Evolutionary conservation across 345 rosid genomes (phyloP), one percentile per base, ranked within the genome.

Genomic region (Camelina sativa): DNA sequence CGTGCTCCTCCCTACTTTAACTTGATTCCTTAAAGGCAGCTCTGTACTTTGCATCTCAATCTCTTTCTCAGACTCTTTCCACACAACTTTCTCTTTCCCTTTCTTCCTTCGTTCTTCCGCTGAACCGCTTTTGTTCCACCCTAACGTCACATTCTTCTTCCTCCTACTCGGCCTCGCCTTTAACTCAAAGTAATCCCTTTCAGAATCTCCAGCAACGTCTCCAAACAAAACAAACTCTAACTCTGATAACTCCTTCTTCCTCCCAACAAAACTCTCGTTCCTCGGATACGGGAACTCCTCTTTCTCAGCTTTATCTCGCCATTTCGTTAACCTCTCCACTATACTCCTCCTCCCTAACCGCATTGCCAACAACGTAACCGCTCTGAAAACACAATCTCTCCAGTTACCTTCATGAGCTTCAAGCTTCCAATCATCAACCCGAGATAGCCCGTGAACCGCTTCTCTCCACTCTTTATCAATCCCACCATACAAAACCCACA

Each of bases 31-130:
- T n/a, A 43, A 80, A 23, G 86, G 75, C 46, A 83, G 30, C n/a
- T 82, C 88, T 4, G 70, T 67, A 64, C 84, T 80, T 63, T 80
- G 89, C 96, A 95, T 95, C 81, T 95, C 99, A 3, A 95, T 95
- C 79, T 95, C 99, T 79, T 86, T 92, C 43, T 92, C 99, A 0
- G 94, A 90, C 82, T 92, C 99, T 80, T 87, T 95, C 99, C 99
- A 95, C 65, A 86, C 85, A 13, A 92, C 87, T 9, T 92, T 93
- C 76, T 89, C 97, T 79, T 95, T 92, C 11, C 96, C 97, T 81
- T 92, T 92, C 82, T 77, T 81, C 41, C 80, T 55, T 52, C 84
- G 84, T 69, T 89, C 92, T 57, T 89, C 89, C 9, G 57, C 56
- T 51, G 75, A 75, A 78, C 69, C 65, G 70, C 67, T 76, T 79